Base-by-base conservation (phyloP, 106 monocot species). In the Dendrobium nobile region DNA sequence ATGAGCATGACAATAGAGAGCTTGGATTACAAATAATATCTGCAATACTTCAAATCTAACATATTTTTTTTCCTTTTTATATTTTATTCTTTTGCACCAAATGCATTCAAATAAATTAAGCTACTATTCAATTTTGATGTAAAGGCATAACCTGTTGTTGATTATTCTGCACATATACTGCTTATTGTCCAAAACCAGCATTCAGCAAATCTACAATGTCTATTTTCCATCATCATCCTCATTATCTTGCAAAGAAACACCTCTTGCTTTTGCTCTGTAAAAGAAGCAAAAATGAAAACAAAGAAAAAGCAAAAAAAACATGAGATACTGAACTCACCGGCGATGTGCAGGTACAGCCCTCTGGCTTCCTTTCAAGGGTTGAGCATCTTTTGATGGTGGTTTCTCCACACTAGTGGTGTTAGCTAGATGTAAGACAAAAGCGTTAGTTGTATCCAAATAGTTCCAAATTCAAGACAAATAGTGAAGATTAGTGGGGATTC, bases 201-300 rank as follows among this genome's bases (percentile, higher is more conserved):
- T 20, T 3, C 4, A 20, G 1, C 7, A 41, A 74, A 42, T 74
- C 17, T 74, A 20, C 43, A 70, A 19, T 15, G 0, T 15, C 75
- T 55, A 85, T 40, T 41, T 67, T 41, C 77, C 80, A 75, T 85
- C 84, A 64, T 83, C 67, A 77, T 89, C 88, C 28, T 61, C 84
- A 31, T 37, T 45, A 75, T 87, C 83, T 79, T 85, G 87, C 81
- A 95, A 86, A 67, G 86, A 86, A 82, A 85, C 91, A 70, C 95
- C 95, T 85, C 95, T 86, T 43, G 82, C 87, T 89, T 91, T 93
- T 65, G 89, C 80, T 82, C 95, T 95, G 73, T 5, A 75, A 18
- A 73, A 75, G 45, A 82, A 80, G 44, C 45, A 18, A 18, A 84
- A 61, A 84, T 28, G 2, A 22, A 24, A 48, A 68, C 41, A 13